phyloP scores from a whole-genome alignment of 208 protist species.

The Trypanosoma avium region DNA sequence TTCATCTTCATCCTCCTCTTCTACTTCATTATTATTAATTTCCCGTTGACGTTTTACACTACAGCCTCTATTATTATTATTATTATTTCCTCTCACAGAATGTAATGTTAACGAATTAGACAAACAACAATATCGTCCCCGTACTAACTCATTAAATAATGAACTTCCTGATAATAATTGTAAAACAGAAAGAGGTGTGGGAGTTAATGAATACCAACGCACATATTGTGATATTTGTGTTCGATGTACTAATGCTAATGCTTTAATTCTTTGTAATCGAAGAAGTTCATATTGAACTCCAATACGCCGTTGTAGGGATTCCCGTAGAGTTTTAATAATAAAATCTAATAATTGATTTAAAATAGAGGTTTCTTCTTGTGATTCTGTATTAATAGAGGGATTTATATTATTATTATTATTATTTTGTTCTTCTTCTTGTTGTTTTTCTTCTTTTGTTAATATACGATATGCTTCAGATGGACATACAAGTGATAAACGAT shows the following conservation, averaged over 20 bases:
- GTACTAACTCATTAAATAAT: slow-evolving; percentile 36
- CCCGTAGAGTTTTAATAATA: slow-evolving; percentile 46
- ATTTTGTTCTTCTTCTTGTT: slow-evolving; percentile 11
- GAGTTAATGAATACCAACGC: slow-evolving; percentile 55
- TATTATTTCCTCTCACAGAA: no score
- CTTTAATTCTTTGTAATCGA: slow-evolving; percentile 48
- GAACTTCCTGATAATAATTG: slow-evolving; percentile 51
- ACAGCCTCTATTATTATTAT: not conserved
- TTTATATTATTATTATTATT: not conserved
- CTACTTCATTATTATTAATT: not conserved
- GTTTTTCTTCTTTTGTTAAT: slow-evolving; percentile 9
- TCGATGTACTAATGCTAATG: slow-evolving; percentile 41
- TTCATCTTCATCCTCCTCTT: not conserved
- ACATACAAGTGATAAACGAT: slow-evolving; percentile 46
- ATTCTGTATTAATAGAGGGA: slow-evolving; percentile 5
- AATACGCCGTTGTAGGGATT: slow-evolving; percentile 58
- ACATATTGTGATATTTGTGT: slow-evolving; percentile 43
- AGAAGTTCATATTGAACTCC: slow-evolving; percentile 75
- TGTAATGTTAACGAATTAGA: no score
- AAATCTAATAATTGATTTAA: slow-evolving; percentile 35
- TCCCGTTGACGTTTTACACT: slow-evolving; percentile 1
- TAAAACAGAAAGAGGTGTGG: slow-evolving; percentile 56
- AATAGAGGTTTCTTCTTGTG: not conserved
- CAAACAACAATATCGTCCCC: no score
- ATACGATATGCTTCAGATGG: slow-evolving; percentile 43